Evolutionary conservation across 495 filamentous ascomycete species (phyloP), one percentile per base, ranked within the genome.

Genomic region (Astrocystis sublimbata): DNA sequence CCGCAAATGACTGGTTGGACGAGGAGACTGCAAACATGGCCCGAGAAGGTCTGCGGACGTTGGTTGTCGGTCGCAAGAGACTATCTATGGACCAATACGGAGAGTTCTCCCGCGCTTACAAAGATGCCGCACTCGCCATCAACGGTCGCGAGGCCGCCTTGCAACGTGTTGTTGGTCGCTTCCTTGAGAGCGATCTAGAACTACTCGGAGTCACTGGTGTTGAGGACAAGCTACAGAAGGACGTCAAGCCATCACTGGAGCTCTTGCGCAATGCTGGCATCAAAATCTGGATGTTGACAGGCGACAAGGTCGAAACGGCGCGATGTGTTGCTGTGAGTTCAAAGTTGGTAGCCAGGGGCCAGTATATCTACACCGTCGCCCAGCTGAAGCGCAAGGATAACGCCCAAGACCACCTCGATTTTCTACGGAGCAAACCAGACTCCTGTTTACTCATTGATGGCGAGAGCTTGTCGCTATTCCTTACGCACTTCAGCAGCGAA

Each of bases 201-300:
- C 83, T 99, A 21, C 83, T 97, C 2, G 96, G 96, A 12, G 93
- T 99, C 13, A 99, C 96, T 1, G 96, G 96, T 58, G 96, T 99
- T 1, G 96, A 99, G 72, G 96, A 99, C 73, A 96, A 96, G 63
- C 80, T 99, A 23, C 96, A 99, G 72, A 85, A 85, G 55, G 92
- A 97, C 75, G 96, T 99, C 69, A 98, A 97, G 70, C 89, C 93
- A 3, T 93, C 90, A 1, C 83, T 99, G 6, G 96, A 99, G 70
- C 82, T 98, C 13, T 86, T 99, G 43, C 90, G 96, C 61, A 98
- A 99, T 71, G 96, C 96, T 8, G 96, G 96, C n/a, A 91, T 99
- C 71, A 97, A 96, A 76, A 97, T 98, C 58, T 99, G 96, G 96
- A 99, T 99, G 96, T 79, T 99, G 68, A 99, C 96, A 0, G 96